Base-by-base conservation (phyloP, 2,329 filamentous ascomycete genomes). In the Fusarium nodosum region DNA sequence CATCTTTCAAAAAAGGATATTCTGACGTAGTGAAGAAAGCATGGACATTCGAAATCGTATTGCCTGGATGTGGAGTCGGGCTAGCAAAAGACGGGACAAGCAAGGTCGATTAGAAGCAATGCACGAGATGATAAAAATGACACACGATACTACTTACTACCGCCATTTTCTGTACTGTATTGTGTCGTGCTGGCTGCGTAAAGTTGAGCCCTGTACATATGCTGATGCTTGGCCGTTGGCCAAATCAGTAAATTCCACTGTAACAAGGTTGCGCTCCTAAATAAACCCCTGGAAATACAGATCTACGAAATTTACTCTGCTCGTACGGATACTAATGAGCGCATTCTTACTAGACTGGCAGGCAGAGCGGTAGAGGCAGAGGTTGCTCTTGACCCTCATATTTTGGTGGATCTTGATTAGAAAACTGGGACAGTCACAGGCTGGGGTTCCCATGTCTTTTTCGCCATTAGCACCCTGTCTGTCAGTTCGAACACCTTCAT, bases 361-460 rank as follows among this genome's bases (percentile, higher is more conserved):
- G 22, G 44, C 22, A 36, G n/a, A 24, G 24, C 10, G 16, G 24
- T 15, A 28, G 24, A 41, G 38, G 38, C 38, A 42, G 39, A 56
- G 24, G 46, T 61, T 41, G 34, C 36, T 24, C 31, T 42, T 47
- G 51, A 46, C 56, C 26, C 60, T 59, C 42, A 30, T 55, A 30
- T 38, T 38, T 34, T 20, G 47, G 48, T 63, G 41, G 57, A 48
- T 55, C 39, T 38, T 47, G 56, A 6, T n/a, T 39, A 47, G 51
- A 44, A 60, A 65, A 65, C 61, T 33, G 69, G 71, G 55, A 60
- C 48, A 56, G 26, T 55, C 44, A 57, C 58, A 63, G 46, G 59
- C 66, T 67, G 45, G 67, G 60, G 50, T 38, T 34, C 69, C 64
- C 60, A 51, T 68, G 60, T 65, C 41, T 56, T 55, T 55, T 51